phyloP scores from a whole-genome alignment of 176 grass and related monocot genomes.

The Otatea glauca region DNA sequence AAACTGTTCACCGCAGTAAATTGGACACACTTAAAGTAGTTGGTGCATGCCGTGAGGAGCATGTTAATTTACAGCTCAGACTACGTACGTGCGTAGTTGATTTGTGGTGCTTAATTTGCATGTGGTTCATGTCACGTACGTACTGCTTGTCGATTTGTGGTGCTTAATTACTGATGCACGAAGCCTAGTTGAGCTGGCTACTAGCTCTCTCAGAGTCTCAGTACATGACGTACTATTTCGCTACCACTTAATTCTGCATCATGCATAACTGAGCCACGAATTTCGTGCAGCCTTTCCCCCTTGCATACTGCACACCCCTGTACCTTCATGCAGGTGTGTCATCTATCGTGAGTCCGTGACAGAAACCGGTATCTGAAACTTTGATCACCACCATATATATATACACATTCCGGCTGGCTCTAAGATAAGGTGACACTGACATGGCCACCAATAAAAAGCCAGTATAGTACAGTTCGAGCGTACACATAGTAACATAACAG shows the following conservation, averaged over 20 bases:
- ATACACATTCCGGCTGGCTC: neutral
- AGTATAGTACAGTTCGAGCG: neutral
- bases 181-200: neutral
- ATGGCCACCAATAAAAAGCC: neutral
- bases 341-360: neutral
- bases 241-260: neutral
- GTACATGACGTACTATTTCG: neutral
- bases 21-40: neutral
- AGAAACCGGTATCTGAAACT: neutral
- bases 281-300: neutral
- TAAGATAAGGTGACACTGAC: neutral
- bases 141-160: neutral
- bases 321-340: neutral
- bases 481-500: neutral
- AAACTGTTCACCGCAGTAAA: neutral
- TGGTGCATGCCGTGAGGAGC: neutral
- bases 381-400: neutral
- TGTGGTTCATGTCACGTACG: neutral
- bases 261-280: neutral
- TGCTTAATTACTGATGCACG: neutral
- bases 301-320: neutral
- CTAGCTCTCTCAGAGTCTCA: neutral
- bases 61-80: neutral
- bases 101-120: neutral
- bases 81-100: neutral